phyloP scores from a whole-genome alignment of 768 basidiomycete genomes.

The Mycena haematopus region DNA sequence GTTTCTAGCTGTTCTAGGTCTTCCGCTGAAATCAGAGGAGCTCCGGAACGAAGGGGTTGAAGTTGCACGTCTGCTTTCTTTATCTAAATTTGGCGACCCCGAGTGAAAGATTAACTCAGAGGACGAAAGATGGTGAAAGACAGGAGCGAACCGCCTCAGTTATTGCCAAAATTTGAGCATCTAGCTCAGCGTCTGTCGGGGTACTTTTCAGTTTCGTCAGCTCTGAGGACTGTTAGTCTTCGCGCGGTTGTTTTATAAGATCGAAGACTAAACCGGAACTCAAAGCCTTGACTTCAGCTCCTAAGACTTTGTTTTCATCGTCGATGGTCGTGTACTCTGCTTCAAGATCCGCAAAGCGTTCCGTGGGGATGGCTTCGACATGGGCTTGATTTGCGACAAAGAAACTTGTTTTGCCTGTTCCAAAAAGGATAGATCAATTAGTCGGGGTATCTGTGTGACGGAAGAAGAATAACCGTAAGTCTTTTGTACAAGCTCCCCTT shows the following conservation, averaged over 20 bases:
- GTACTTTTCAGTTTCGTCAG: constrained; percentile 64
- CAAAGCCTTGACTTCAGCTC: constrained; percentile 57
- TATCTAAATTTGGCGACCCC: constrained; percentile 47
- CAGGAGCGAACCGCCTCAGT: constrained; percentile 54
- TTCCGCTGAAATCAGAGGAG: constrained; percentile 69
- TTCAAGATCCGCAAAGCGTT: constrained; percentile 67
- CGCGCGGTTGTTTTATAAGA: neutral
- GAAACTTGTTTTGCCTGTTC: constrained; percentile 80
- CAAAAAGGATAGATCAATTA: constrained; percentile 20
- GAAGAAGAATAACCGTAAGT: constrained; percentile 65
- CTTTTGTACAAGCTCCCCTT: constrained; percentile 82
- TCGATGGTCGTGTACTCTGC: constrained; percentile 60
- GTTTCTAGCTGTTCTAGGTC: constrained; percentile 72
- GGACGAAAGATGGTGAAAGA: constrained; percentile 4
- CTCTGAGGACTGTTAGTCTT: constrained; percentile 50
- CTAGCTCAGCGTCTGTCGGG: constrained; percentile 76
- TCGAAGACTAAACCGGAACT: constrained; percentile 45
- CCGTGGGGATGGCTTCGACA: constrained; percentile 66
- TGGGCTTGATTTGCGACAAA: constrained; percentile 86
- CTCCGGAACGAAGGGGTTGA: constrained; percentile 69
- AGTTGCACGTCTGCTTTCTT: constrained; percentile 55
- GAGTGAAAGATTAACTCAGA: constrained; percentile 13
- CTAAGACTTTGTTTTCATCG: constrained; percentile 63
- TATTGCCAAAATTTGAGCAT: constrained; percentile 55
- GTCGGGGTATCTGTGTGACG: constrained; percentile 6